Evolutionary conservation across 148 eudicot genomes (phyloP).

Genomic region (Vaccinium darrowii): DNA sequence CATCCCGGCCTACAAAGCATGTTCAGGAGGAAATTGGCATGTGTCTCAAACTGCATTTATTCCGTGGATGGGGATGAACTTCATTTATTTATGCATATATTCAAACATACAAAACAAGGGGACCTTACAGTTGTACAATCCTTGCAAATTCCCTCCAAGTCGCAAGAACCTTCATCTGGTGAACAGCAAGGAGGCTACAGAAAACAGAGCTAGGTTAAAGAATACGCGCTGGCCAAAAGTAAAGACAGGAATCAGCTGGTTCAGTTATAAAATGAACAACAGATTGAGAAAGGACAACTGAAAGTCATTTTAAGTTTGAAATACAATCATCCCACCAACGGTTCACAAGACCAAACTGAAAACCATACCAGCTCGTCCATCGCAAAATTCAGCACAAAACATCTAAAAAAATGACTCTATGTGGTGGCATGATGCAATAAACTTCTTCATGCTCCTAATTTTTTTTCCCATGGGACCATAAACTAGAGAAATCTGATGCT

Average conservation of each 20-base stretch:
- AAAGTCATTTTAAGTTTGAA: background rate
- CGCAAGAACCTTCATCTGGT: slow-evolving; percentile 61
- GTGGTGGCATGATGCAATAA: background rate
- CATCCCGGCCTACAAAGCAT: slow-evolving; percentile 12
- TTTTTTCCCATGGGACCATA: background rate
- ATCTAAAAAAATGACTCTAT: background rate
- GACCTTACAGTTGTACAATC: slow-evolving; percentile 70
- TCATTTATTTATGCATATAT: background rate
- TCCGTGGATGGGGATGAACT: background rate
- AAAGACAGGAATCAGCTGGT: background rate
- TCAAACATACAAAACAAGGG: slow-evolving; percentile 14
- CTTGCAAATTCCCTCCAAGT: slow-evolving; percentile 56
- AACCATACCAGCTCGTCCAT: background rate
- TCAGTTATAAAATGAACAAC: background rate
- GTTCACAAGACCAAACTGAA: slow-evolving; percentile 4
- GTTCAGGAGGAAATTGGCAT: background rate
- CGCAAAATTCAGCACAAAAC: background rate
- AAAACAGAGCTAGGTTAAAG: slow-evolving; percentile 10
- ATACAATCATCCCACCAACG: background rate
- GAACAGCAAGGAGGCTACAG: slow-evolving; percentile 72
- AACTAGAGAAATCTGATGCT: background rate
- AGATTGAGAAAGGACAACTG: background rate
- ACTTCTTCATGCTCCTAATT: background rate
- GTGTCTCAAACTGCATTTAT: background rate
- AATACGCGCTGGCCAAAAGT: background rate